Conservation (phyloP, 2,329 filamentous ascomycete genomes). For the Calonectria henricotiae region DNA sequence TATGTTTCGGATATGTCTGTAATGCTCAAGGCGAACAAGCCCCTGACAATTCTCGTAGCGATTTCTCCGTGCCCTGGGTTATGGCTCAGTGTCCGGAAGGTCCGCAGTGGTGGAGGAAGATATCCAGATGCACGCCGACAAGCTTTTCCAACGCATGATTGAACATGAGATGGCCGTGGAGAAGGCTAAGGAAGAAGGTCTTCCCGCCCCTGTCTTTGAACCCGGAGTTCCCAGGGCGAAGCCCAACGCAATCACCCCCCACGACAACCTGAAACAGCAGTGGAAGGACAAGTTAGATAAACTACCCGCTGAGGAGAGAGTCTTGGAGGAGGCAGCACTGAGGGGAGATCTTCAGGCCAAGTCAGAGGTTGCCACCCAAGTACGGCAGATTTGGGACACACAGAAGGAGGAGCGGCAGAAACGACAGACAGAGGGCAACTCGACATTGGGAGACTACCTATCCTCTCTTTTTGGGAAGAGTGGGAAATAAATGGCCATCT, state of each 20-base stretch:
- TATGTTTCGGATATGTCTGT: slow-evolving; percentile 59
- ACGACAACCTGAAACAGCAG: slow-evolving; percentile 66
- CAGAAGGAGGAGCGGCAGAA: slow-evolving; percentile 72
- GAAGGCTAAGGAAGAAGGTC: slow-evolving; percentile 76
- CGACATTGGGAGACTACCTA: slow-evolving; percentile 54
- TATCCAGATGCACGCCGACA: slow-evolving; percentile 97
- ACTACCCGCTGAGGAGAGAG: slow-evolving; percentile 72
- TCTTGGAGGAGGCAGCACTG: slow-evolving; percentile 76
- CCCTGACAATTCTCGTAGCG: slow-evolving; percentile 68
- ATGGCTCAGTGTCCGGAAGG: slow-evolving; percentile 79
- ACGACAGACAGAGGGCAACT: slow-evolving; percentile 56
- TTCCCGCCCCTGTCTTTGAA: slow-evolving; percentile 73
- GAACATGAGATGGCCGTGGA: slow-evolving; percentile 84
- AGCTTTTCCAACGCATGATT: slow-evolving; percentile 89
- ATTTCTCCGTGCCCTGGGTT: slow-evolving; percentile 92
- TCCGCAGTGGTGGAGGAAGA: slow-evolving; percentile 82
- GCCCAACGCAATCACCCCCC: slow-evolving; percentile 51
- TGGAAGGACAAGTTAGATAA: slow-evolving; percentile 73
- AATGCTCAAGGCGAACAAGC: not conserved
- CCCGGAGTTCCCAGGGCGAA: slow-evolving; percentile 66
- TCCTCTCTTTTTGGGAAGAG: slow-evolving; percentile 53
- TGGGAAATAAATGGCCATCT: slow-evolving; percentile 46
- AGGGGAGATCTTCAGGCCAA: slow-evolving; percentile 75
- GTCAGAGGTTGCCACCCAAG: slow-evolving; percentile 74
- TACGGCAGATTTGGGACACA: slow-evolving; percentile 59